phyloP scores from a whole-genome alignment of 2,329 filamentous ascomycete genomes.

The Mariannaea sp. region DNA sequence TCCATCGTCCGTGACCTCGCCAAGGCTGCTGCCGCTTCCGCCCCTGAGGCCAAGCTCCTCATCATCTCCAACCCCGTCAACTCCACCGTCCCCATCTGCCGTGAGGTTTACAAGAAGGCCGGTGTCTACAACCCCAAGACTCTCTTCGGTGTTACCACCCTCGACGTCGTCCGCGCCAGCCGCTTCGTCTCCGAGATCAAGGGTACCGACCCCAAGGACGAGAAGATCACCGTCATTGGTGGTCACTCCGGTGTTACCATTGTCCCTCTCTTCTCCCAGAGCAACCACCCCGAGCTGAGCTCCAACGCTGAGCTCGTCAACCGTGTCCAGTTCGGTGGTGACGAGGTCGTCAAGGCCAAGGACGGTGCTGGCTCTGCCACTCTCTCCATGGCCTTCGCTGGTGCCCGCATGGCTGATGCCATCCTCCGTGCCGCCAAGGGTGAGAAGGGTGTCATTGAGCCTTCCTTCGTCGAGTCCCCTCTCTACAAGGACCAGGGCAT shows the following conservation, averaged over 20 bases:
- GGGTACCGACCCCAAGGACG: constrained; percentile 84
- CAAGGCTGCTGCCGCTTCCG: constrained; percentile 87
- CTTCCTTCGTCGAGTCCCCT: constrained; percentile 94
- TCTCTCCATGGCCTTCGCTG: constrained; percentile 98
- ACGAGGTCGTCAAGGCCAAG: constrained; percentile 99
- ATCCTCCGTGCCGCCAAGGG: constrained; percentile 91
- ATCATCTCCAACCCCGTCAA: constrained; percentile 99
- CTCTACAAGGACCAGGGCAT: constrained; percentile 98
- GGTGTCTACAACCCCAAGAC: constrained; percentile 99
- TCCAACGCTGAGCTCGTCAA: constrained; percentile 81
- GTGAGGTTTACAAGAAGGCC: constrained; percentile 93
- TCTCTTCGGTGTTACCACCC: constrained; percentile 98
- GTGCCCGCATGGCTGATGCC: constrained; percentile 82
- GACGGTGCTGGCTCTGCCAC: constrained; percentile 96
- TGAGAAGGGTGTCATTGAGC: constrained; percentile 94
- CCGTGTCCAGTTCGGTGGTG: constrained; percentile 98
- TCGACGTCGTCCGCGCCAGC: constrained; percentile 96
- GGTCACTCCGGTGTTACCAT: constrained; percentile 99
- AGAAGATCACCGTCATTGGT: constrained; percentile 95
- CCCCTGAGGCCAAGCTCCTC: constrained; percentile 92
- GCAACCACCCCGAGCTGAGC: constrained; percentile 80
- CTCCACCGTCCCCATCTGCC: constrained; percentile 97
- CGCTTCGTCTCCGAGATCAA: constrained; percentile 98
- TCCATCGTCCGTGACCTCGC: constrained; percentile 98
- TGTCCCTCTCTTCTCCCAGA: constrained; percentile 95